Conservation (phyloP, 805 yeast species). For the Yamadazyma sp. region DNA sequence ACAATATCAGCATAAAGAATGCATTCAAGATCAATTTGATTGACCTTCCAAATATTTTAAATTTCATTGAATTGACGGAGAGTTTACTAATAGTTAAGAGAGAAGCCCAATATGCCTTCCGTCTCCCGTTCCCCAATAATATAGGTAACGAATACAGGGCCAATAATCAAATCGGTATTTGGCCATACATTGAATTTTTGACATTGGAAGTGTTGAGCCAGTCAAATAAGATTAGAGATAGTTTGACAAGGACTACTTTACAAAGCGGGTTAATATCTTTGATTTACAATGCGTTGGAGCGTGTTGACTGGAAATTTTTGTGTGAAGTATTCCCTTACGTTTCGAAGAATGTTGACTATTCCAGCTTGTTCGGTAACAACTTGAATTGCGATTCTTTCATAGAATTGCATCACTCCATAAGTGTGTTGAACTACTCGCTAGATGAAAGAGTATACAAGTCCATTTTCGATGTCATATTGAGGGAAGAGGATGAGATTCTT, state of each 20-base stretch:
- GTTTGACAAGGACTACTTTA: constrained; percentile 40
- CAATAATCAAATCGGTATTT: constrained; percentile 54
- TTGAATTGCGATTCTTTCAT: constrained; percentile 33
- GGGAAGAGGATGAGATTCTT: constrained; percentile 53
- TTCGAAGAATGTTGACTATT: background rate
- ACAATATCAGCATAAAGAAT: constrained; percentile 20
- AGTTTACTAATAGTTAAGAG: constrained; percentile 43
- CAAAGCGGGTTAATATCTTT: constrained; percentile 56
- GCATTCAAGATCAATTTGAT: constrained; percentile 44
- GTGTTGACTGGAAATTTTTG: constrained; percentile 45
- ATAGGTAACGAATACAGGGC: constrained; percentile 60
- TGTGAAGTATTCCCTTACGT: constrained; percentile 49
- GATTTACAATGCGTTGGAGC: constrained; percentile 38
- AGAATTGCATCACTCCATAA: constrained; percentile 69
- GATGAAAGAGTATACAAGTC: constrained; percentile 55
- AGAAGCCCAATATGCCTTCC: constrained; percentile 22
- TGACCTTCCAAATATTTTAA: constrained; percentile 51
- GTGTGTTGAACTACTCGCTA: constrained; percentile 61
- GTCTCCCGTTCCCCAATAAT: constrained; percentile 57
- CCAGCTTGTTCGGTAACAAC: constrained; percentile 28
- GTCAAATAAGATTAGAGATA: constrained; percentile 37
- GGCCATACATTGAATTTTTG: constrained; percentile 79
- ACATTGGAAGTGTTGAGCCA: constrained; percentile 64
- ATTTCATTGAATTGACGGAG: constrained; percentile 58
- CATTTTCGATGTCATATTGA: constrained; percentile 54